These are phyloP conservation scores for Suillus sp. DNA, from an alignment of 768 basidiomycete genomes.

Conservation along the genomic window DNA sequence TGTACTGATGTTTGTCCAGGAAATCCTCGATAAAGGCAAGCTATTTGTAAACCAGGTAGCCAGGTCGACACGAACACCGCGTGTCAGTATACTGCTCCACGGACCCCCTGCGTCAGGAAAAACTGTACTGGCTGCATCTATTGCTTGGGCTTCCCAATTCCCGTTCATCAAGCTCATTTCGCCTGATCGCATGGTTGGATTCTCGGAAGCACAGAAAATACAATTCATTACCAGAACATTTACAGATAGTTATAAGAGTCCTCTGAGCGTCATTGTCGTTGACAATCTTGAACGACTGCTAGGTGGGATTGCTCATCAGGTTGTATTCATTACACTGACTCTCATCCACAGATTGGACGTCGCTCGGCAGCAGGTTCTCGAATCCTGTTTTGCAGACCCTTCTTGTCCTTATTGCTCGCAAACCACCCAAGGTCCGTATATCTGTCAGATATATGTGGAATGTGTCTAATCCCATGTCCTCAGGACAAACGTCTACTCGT, in stretches of 20 bases:
- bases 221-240: constrained; percentile 91
- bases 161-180: constrained; percentile 98
- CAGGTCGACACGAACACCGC: constrained; percentile 84
- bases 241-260: constrained; percentile 95
- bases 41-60: constrained; percentile 94
- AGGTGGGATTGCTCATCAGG: constrained; percentile 49
- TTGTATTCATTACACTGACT: background rate
- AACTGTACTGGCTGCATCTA: constrained; percentile 91
- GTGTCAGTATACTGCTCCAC: constrained; percentile 87
- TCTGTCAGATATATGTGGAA: background rate
- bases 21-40: constrained; percentile 81
- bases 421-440: constrained; percentile 83
- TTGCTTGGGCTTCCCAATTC: constrained; percentile 90
- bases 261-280: constrained; percentile 92
- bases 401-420: constrained; percentile 81
- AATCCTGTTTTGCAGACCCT: constrained; percentile 91
- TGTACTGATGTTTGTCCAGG: constrained; percentile 45
- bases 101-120: constrained; percentile 93
- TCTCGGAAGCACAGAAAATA: constrained; percentile 90
- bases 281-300: constrained; percentile 93
- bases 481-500: constrained; percentile 91
- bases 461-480: background rate
- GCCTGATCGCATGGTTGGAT: constrained; percentile 97
- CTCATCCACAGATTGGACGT: constrained; percentile 83
- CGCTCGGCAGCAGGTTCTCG: constrained; percentile 95